Base-by-base conservation (phyloP, 805 yeast genomes). In the Metschnikowia similis region DNA sequence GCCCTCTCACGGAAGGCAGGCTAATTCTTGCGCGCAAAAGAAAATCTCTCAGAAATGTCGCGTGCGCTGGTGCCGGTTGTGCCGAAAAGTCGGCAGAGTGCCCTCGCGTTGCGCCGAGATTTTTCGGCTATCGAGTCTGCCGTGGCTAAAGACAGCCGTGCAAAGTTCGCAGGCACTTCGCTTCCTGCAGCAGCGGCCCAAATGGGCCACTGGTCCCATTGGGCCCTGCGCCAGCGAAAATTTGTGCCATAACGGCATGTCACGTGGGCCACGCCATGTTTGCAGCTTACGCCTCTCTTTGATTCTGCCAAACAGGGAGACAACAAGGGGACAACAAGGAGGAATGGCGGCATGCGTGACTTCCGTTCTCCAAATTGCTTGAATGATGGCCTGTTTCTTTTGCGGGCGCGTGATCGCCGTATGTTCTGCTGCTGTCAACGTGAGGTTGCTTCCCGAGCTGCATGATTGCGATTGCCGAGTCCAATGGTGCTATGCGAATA, bases 41-140 rank as follows among this genome's bases (percentile, higher is more conserved):
- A 48, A 51, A 53, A 53, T 52, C 47, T 40, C 55, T 47, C 55
- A 52, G 41, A 52, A 52, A 52, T 52, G 55, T 52, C 55, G 55
- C 50, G 38, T 41, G 40, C 38, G 29, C 10, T 27, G 26, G 16
- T 35, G 29, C 51, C 52, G 52, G 27, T 34, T 17, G 46, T 48
- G 49, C 53, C 47, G 53, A 36, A 28, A 39, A 35, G 37, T 26
- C 46, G 31, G 45, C 45, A 16, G 11, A 21, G 14, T 6, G 9
- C 27, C 13, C 13, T 30, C 16, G 36, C 36, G 36, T 36, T 29
- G 45, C 31, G 36, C 45, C 45, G 45, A 41, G 28, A n/a, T 31
- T 41, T 21, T 21, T 41, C 45, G 37, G 45, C 30, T 37, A 4
- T 17, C 29, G n/a, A 8, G 16, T 41, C 37, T 36, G 45, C 26